Evolutionary conservation across 768 basidiomycete species (phyloP), one percentile per base, ranked within the genome.

Genomic region (Sarcodon aspratus): DNA sequence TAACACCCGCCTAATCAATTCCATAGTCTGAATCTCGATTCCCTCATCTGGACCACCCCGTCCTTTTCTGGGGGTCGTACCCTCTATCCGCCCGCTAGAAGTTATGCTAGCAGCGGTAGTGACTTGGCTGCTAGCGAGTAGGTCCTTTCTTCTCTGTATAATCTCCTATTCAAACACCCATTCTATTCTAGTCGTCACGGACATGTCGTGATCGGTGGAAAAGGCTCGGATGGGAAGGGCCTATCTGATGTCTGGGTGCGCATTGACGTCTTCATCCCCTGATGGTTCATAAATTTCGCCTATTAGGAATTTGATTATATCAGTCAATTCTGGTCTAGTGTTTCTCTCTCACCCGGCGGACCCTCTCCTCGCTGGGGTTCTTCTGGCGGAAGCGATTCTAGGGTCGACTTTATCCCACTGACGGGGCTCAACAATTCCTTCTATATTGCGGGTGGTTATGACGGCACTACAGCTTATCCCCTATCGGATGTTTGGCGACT

Each of bases 51-150:
- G 88, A 69, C 71, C 9, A 61, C 57, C 9, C 83, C 84, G 6
- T 56, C 58, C 3, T 74, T 82, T 18, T 76, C 80, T 17, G 8
- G 63, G 10, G 70, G 66, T 61, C 72, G 82, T 7, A 52, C 60
- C 18, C 57, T 58, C 0, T 62, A 62, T 7, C 87, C 87, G 7
- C 68, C 82, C 11, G 71, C 82, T 31, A 72, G 85, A 59, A 81
- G 76, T 63, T 74, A 75, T 36, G 78, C 82, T 31, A 57, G 87
- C 36, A 67, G 74, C 38, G 88, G 84, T 6, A 65, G 69, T 17
- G 88, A 90, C 66, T 76, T 75, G 53, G 87, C 85, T 42, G 84
- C 85, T 9, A 90, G 82, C 82, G 85, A 89, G 86, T 86, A 50
- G 55, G 85, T 74, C 34, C 43, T 50, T 33, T 46, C 55, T 40